Conservation (phyloP, 2,329 filamentous ascomycete species). For the Exophiala spinifera region DNA sequence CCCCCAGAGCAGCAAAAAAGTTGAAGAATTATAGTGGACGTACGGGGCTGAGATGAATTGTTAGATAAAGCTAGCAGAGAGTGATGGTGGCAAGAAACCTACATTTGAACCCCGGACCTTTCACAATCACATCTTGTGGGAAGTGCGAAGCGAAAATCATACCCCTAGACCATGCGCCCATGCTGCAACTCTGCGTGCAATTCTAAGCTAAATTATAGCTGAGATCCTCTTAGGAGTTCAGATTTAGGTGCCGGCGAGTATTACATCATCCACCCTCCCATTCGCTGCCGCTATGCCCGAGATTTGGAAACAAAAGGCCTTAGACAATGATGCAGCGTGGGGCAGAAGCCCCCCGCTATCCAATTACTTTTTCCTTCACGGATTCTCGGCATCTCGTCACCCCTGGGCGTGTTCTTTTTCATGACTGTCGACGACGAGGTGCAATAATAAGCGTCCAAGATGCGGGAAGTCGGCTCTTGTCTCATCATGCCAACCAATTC, state of each 20-base stretch:
- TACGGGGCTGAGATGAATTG: no score
- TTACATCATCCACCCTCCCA: background rate
- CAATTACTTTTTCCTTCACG: background rate
- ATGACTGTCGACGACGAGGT: background rate
- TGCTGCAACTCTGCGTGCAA: background rate
- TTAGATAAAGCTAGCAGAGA: no score
- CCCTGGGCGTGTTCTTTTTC: background rate
- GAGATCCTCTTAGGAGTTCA: background rate
- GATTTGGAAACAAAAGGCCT: background rate
- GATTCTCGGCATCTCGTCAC: background rate
- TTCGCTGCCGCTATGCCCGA: background rate
- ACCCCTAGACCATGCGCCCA: conserved; percentile 39
- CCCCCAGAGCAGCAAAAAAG: no score
- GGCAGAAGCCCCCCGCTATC: background rate
- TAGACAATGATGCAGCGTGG: no score
- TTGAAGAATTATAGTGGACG: no score
- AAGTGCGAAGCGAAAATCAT: conserved; percentile 41
- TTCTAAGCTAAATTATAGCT: background rate
- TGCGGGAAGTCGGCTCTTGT: background rate
- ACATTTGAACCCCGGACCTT: conserved; percentile 44
- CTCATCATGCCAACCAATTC: background rate
- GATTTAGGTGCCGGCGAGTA: background rate
- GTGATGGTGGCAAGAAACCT: conserved; percentile 22
- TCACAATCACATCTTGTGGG: conserved; percentile 30
- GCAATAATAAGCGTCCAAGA: background rate